Conservation (phyloP, 805 yeast genomes). For the Saturnispora besseyi region DNA sequence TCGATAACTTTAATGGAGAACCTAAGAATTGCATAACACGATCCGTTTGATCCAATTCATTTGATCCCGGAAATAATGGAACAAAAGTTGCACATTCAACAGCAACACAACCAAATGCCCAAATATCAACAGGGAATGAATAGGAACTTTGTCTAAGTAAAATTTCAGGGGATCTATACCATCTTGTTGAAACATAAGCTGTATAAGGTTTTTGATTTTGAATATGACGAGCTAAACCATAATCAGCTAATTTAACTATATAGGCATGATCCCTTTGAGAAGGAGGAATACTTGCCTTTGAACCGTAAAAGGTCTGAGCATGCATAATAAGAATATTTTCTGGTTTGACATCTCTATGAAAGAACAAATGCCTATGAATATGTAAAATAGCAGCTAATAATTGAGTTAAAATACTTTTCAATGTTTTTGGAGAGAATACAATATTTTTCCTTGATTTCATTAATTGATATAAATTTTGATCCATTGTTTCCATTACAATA, state of each 20-base stretch:
- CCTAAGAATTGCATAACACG: constrained; percentile 64
- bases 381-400: constrained; percentile 70
- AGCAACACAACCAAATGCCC: constrained; percentile 83
- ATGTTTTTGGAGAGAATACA: constrained; percentile 46
- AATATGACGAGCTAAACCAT: constrained; percentile 63
- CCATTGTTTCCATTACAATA: constrained; percentile 85
- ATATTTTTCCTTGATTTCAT: constrained; percentile 51
- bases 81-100: constrained; percentile 60
- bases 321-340: constrained; percentile 76
- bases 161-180: constrained; percentile 83
- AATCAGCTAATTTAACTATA: constrained; percentile 69
- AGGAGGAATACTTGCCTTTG: constrained; percentile 31
- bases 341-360: constrained; percentile 90
- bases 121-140: constrained; percentile 65
- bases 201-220: constrained; percentile 50
- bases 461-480: constrained; percentile 69
- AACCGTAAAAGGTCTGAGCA: constrained; percentile 43
- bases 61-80: constrained; percentile 79
- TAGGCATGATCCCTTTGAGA: constrained; percentile 36
- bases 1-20: constrained; percentile 42
- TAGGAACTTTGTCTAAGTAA: constrained; percentile 53
- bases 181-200: constrained; percentile 72
- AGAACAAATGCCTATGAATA: constrained; percentile 59
- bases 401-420: constrained; percentile 63
- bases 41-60: constrained; percentile 72